Percentiles rank a stretch among this genome's conserved stretches.
Evolutionary conservation across 208 protist species (phyloP).

Genomic region (Naegleria lovaniensis): DNA sequence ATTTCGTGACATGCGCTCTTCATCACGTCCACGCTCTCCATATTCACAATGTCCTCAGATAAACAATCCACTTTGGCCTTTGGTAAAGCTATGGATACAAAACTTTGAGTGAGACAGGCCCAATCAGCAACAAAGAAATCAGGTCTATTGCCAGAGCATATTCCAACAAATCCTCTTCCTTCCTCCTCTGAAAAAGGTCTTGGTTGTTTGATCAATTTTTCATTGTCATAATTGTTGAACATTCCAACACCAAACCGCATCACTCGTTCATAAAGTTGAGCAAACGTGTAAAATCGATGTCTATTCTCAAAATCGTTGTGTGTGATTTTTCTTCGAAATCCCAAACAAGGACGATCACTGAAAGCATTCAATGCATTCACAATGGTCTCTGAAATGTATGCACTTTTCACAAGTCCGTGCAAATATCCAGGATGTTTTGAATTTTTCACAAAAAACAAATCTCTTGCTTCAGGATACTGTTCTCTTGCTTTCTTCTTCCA

Average conservation of each 20-base stretch:
- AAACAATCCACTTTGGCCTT: not conserved
- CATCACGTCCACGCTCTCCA: not conserved
- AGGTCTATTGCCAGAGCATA: not conserved
- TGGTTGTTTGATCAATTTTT: not conserved
- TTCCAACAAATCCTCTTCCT: constrained; percentile 6
- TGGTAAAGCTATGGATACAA: not conserved
- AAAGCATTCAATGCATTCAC: not conserved
- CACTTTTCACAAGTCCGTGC: not conserved
- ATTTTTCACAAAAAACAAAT: not conserved
- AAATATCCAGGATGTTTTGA: not conserved
- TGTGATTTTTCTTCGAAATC: not conserved
- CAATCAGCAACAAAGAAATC: constrained; percentile 22
- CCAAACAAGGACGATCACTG: constrained; percentile 1
- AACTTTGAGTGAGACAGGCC: not conserved
- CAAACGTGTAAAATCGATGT: not conserved
- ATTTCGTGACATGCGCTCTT: no score
- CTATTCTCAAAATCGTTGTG: no score
- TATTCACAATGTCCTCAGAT: not conserved
- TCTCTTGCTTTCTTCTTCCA: no score
- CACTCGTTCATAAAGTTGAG: not conserved
- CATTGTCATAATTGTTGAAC: no score
- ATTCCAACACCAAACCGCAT: no score
- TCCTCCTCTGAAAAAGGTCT: not conserved
- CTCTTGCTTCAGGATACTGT: not conserved
- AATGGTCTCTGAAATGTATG: not conserved